These are phyloP conservation scores for Citrus australasica DNA, from an alignment of 345 rosid genomes.

Conservation along the genomic window DNA sequence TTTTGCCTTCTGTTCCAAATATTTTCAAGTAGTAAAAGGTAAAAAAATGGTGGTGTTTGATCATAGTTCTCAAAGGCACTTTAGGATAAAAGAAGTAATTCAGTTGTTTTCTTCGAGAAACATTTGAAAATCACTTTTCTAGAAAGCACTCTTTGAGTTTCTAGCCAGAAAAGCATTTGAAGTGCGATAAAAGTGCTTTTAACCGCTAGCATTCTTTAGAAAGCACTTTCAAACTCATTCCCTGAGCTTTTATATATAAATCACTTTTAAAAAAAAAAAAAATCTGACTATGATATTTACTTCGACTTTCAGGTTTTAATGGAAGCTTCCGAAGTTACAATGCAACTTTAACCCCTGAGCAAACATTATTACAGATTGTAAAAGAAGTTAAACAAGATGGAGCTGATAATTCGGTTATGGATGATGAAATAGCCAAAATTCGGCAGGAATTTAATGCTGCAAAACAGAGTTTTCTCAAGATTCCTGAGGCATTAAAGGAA, in stretches of 20 bases:
- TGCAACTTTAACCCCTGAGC: conserved; percentile 24
- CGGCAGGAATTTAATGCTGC: conserved; percentile 63
- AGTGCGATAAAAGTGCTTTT: neutral
- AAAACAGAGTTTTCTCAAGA: conserved; percentile 63
- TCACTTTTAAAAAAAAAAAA: neutral
- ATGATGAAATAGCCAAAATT: conserved; percentile 54
- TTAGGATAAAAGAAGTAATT: neutral
- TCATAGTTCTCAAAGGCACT: neutral
- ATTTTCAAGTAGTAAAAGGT: neutral
- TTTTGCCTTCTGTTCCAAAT: neutral
- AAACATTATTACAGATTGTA: conserved; percentile 30
- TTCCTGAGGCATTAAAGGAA: conserved; percentile 56
- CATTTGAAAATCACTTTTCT: neutral
- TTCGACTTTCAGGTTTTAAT: conserved; percentile 28
- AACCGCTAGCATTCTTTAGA: neutral
- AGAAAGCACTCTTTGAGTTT: too few relatives aligned
- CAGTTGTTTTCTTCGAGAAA: neutral
- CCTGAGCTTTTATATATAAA: neutral
- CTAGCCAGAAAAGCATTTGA: neutral
- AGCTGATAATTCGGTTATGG: conserved; percentile 16
- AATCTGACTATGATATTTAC: neutral
- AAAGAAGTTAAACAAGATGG: conserved; percentile 26
- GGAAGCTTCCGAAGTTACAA: conserved; percentile 32
- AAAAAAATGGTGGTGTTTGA: neutral
- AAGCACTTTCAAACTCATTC: neutral